Evolutionary conservation across 352 stramenopile species (phyloP), one percentile per base, ranked within the genome.

Genomic region (Lagenidium sp.): DNA sequence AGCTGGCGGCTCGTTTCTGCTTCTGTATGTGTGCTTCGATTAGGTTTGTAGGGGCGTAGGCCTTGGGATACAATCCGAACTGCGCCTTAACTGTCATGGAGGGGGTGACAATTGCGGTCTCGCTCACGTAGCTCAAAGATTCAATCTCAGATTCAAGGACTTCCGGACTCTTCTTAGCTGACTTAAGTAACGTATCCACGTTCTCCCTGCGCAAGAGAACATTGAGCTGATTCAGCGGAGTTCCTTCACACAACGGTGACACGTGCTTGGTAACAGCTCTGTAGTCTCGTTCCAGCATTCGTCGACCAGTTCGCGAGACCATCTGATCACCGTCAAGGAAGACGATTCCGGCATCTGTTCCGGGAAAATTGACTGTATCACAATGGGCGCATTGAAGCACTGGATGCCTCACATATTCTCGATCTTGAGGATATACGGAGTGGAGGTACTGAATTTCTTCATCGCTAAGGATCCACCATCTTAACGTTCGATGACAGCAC

Each of bases 251-350:
- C 13, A 86, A 36, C 19, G 73, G 71, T 2, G 73, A 86, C 13
- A 86, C 73, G 36, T 89, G 77, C 49, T 85, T 83, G 8, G 73
- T 89, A 36, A 89, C 77, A 1, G 68, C 69, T 19, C 77, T 70
- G 51, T 89, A 89, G 47, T 89, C 77, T 28, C 77, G 58, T 48
- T 89, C 77, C 36, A 70, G 84, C 77, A 89, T 86, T 30, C 77
- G 73, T 12, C 77, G 70, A 4, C 77, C 77, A 1, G 64, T 67
- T 0, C 71, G 63, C 7, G 77, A 78, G 6, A 86, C 49, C 77
- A 89, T 86, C 23, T 68, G 64, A 40, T 85, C 61, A 19, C 71
- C 63, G 44, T 82, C 73, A 43, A 89, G 69, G 34, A 68, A 61
- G 11, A 89, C 73, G 39, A 89, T 82, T 0, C 77, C 77, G 1